phyloP scores from a whole-genome alignment of 202 grass and related monocot genomes.

The Setaria italica region DNA sequence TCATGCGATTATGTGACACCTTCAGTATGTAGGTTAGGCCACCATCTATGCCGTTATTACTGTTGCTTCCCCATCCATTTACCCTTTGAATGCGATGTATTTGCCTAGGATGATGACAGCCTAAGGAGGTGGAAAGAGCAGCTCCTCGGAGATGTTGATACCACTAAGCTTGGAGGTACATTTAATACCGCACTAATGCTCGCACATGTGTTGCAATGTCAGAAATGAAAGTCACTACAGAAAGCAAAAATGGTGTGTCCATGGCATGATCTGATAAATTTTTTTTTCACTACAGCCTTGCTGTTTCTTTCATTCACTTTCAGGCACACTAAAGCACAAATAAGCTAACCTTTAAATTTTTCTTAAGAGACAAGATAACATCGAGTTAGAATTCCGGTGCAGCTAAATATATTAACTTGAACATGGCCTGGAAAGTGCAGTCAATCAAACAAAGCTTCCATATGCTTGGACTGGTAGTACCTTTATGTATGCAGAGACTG shows the following conservation, averaged over 20 bases:
- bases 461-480: not conserved
- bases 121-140: slow-evolving; percentile 90
- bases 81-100: slow-evolving; percentile 19
- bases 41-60: not conserved
- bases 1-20: not conserved
- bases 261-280: not conserved
- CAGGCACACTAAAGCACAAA: not conserved
- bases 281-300: not conserved
- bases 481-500: slow-evolving; percentile 47
- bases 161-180: slow-evolving; percentile 71
- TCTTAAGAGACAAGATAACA: not conserved
- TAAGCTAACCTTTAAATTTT: not conserved
- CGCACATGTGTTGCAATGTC: not conserved
- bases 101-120: slow-evolving; percentile 69
- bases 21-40: not conserved
- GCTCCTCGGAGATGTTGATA: slow-evolving; percentile 71
- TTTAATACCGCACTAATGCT: not conserved
- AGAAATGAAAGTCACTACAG: not conserved
- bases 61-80: not conserved
- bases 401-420: not conserved
- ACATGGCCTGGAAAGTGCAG: slow-evolving; percentile 19
- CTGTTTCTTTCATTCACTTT: not conserved
- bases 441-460: not conserved
- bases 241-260: not conserved
- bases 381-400: not conserved